Conservation (phyloP, 2,329 filamentous ascomycete genomes). For the Phialocephala subalpina region DNA sequence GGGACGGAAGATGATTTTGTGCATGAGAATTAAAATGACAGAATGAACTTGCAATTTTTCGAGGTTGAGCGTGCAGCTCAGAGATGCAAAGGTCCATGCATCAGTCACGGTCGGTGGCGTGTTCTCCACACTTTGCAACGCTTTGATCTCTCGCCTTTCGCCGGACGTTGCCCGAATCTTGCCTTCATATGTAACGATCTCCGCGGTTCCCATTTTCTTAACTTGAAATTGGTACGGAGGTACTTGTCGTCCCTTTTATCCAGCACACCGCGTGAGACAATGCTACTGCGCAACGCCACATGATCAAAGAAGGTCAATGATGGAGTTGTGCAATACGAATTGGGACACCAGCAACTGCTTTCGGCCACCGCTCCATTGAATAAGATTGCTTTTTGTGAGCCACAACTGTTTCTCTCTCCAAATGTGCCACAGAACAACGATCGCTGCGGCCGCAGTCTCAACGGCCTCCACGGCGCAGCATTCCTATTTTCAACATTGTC, state of each 20-base stretch:
- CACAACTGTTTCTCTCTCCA: not conserved
- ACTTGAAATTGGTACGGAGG: too few species aligned
- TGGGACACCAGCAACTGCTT: not conserved
- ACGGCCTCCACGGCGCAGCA: not conserved
- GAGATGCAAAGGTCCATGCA: constrained; percentile 13
- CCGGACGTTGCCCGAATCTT: constrained; percentile 7
- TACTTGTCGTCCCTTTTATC: constrained; percentile 13
- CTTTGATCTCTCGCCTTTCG: constrained; percentile 17
- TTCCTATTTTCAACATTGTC: not conserved
- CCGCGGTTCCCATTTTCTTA: constrained; percentile 7
- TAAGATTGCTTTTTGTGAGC: constrained; percentile 3
- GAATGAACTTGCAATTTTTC: not conserved
- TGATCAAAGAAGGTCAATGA: constrained; percentile 9
- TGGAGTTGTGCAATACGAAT: not conserved
- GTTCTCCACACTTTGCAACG: constrained; percentile 6
- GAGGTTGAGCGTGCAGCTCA: not conserved
- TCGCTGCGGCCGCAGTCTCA: not conserved
- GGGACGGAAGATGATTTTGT: constrained; percentile 4
- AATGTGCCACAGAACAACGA: not conserved
- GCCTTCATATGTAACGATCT: constrained; percentile 16
- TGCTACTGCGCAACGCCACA: constrained; percentile 2
- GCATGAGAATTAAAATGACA: not conserved
- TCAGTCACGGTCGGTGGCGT: constrained; percentile 4
- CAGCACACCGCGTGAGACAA: constrained; percentile 2
- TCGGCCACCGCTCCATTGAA: not conserved